Base-by-base conservation (phyloP, 768 basidiomycete species). In the Sistotremastrum suecicum region DNA sequence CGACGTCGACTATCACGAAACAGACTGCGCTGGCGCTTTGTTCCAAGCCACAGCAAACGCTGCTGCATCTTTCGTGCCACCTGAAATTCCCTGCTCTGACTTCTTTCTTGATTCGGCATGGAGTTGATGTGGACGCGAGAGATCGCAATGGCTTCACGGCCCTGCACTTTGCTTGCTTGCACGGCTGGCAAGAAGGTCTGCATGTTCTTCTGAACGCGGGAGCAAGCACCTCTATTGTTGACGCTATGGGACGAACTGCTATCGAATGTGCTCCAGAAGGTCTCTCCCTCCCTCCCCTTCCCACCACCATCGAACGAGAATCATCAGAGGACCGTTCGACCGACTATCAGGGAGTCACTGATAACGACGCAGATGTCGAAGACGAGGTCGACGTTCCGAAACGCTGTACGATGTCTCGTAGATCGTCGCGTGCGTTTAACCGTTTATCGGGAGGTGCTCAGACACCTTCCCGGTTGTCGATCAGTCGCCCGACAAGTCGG, bases 101-200 rank as follows among this genome's bases (percentile, higher is more conserved):
- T 11, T 56, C 66, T 39, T 87, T 85, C 63, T 68, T 99, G 47
- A 64, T 94, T 47, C 62, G 67, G 3, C 83, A 74, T 45, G 76
- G 72, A 5, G 78, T 82, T 35, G 87, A 91, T 57, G 52, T 91
- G 44, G 89, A 98, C 57, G 72, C 71, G 9, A 78, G 87, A 42
- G 95, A 99, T 61, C 70, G 75, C 41, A 94, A 90, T 60, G 94
- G 94, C 9, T 88, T 74, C 58, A 98, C 92, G 0, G 77, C 95
- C 0, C 64, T 97, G 34, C 86, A 92, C 62, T 83, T 92, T 55
- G 85, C 91, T 11, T 81, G 77, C 0, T 62, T 92, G 34, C 68
- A 66, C 5, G 72, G 72, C 28, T 78, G 83, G 9, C 65, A 67
- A 44, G 68, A 72, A 7, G 90, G 86, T 60, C 72, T 75, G 2